Percentiles rank a stretch among this genome's conserved stretches.
Conservation (phyloP, 345 rosid genomes). For the Syzygium oleosum region DNA sequence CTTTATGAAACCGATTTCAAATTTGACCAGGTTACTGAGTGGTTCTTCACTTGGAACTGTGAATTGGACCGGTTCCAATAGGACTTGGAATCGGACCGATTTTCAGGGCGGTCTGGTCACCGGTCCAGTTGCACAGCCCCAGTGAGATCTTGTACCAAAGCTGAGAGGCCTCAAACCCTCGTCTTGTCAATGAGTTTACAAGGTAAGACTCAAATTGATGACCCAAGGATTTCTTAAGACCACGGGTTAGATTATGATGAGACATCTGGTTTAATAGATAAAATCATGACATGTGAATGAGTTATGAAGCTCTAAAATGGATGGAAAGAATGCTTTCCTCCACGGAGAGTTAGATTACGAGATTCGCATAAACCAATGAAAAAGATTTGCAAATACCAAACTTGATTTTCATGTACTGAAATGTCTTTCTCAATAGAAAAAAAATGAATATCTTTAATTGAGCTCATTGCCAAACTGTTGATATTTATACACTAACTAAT, state of each 20-base stretch:
- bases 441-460: too few relatives aligned
- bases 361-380: background rate
- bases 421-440: background rate
- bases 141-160: too few relatives aligned
- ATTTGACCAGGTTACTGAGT: too few relatives aligned
- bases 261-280: background rate
- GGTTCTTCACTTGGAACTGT: too few relatives aligned
- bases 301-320: accelerated
- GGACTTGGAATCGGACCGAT: too few relatives aligned
- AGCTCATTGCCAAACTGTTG: background rate
- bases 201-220: background rate
- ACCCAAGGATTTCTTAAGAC: background rate
- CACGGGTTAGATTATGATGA: background rate
- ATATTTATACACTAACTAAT: background rate
- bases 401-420: background rate
- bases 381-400: background rate
- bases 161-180: too few relatives aligned
- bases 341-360: accelerated
- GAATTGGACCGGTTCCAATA: too few relatives aligned
- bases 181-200: background rate
- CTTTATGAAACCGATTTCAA: too few relatives aligned
- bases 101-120: too few relatives aligned
- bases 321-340: background rate
- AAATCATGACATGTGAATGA: background rate
- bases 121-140: too few relatives aligned